Evolutionary conservation across 305 asterid species (phyloP), one percentile per base, ranked within the genome.

Genomic region (Fraxinus ornus): DNA sequence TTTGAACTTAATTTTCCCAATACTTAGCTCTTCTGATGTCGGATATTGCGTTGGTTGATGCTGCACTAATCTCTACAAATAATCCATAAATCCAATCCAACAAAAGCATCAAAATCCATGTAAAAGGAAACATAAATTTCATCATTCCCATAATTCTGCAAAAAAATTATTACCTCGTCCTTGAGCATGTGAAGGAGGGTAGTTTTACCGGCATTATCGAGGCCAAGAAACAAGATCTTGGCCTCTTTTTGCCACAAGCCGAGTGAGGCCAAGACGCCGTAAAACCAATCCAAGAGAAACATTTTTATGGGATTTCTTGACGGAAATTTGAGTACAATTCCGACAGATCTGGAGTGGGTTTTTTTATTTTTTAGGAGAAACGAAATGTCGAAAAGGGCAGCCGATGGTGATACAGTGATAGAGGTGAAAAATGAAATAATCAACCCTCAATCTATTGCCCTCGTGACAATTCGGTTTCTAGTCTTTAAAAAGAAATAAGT

Each of bases 21-120:
- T 91, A 82, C 94, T 93, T 79, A 93, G 90, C 93, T 93, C 97
- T 71, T 93, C 97, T 52, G 94, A 93, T 30, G 97, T 92, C 71
- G 97, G 97, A 89, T 92, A 88, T 77, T 93, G 97, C 8, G 97
- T 93, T 77, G 97, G 97, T 85, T 93, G 95, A 85, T 93, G 97
- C 89, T 93, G 97, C 55, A 93, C 97, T 83, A 93, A 81, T 86
- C 97, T 89, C 97, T 93, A 91, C 82, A 82, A 37, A 75, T 5
- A 44, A 44, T 3, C 55, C 55, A 44, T 8, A 39, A 47, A 47
- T 49, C 21, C 21, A 13, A 15, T 49, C 7, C 62, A 52, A 15
- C 8, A 4, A 52, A 52, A 52, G 7, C 21, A 17, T 17, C 62
- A 52, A 52, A 52, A 52, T 52, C 62, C 62, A 52, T 4, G 62